phyloP scores from a whole-genome alignment of 106 monocot genomes.

The Phalaenopsis aphrodite region DNA sequence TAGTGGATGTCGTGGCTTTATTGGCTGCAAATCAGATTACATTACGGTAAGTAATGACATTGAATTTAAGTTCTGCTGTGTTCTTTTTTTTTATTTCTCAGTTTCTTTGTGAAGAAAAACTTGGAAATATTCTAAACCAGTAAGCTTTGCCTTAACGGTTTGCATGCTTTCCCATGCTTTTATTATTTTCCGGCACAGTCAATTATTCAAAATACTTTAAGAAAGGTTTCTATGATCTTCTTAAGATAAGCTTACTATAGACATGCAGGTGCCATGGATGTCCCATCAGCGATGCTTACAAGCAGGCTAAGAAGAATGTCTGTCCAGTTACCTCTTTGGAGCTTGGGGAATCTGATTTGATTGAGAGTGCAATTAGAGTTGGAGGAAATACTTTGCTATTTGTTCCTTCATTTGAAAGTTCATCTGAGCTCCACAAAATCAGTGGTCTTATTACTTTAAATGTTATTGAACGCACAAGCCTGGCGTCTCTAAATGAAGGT shows the following conservation, averaged over 20 bases:
- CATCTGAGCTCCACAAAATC: slow-evolving; percentile 20
- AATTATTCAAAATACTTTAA: too few species aligned
- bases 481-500: slow-evolving; percentile 79
- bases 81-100: too few species aligned
- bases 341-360: slow-evolving; percentile 41
- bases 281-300: slow-evolving; percentile 18
- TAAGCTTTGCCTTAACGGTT: too few species aligned
- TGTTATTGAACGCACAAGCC: slow-evolving; percentile 70
- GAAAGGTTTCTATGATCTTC: too few species aligned
- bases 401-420: slow-evolving; percentile 55
- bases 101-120: too few species aligned
- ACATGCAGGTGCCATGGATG: slow-evolving; percentile 81
- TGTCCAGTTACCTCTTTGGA: slow-evolving; percentile 40
- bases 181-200: too few species aligned
- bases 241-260: slow-evolving; percentile 22
- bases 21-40: too few species aligned
- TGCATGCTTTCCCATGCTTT: too few species aligned
- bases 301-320: slow-evolving; percentile 26
- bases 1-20: too few species aligned
- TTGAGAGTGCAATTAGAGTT: slow-evolving; percentile 52
- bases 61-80: too few species aligned
- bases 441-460: slow-evolving; percentile 40
- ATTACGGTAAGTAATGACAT: too few species aligned
- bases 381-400: slow-evolving; percentile 53
- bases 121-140: too few species aligned